Conservation (phyloP, 2,329 filamentous ascomycete species). For the Fusarium guadeloupense region DNA sequence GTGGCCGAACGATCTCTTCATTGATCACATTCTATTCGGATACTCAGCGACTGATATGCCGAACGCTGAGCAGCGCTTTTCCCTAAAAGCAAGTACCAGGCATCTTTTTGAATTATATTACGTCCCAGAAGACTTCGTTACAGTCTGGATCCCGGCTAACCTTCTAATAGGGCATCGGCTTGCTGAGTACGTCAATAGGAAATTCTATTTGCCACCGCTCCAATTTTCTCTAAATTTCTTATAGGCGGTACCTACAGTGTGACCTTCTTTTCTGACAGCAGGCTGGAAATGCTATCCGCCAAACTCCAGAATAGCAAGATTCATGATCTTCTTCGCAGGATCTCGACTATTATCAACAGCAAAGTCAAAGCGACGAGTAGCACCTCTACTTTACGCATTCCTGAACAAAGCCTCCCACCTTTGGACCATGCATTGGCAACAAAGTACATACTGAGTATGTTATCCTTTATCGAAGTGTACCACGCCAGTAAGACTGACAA, state of each 20-base stretch:
- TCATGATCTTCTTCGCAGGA: conserved; percentile 31
- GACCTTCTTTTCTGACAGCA: conserved; percentile 36
- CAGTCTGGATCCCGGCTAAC: neutral
- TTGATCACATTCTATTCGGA: conserved; percentile 26
- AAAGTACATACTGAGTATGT: conserved; percentile 21
- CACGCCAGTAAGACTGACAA: no score
- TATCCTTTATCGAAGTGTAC: no score
- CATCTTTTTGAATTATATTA: rapidly evolving
- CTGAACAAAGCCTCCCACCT: neutral
- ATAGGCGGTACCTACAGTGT: conserved; percentile 33
- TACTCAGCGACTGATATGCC: neutral
- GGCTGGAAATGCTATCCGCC: conserved; percentile 29
- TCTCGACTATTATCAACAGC: conserved; percentile 27
- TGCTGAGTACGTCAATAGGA: conserved; percentile 19
- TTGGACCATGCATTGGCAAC: conserved; percentile 5
- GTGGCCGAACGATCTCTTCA: conserved; percentile 7
- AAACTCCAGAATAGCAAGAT: conserved; percentile 36
- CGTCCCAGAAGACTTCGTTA: neutral
- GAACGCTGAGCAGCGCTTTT: conserved; percentile 11
- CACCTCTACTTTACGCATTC: conserved; percentile 1
- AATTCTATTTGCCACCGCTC: neutral
- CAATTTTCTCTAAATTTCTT: neutral
- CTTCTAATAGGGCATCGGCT: conserved; percentile 25
- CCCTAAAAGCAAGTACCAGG: conserved; percentile 17
- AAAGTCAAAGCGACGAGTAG: conserved; percentile 26